Evolutionary conservation across 768 basidiomycete genomes (phyloP).

Genomic region (Galerina marginata): DNA sequence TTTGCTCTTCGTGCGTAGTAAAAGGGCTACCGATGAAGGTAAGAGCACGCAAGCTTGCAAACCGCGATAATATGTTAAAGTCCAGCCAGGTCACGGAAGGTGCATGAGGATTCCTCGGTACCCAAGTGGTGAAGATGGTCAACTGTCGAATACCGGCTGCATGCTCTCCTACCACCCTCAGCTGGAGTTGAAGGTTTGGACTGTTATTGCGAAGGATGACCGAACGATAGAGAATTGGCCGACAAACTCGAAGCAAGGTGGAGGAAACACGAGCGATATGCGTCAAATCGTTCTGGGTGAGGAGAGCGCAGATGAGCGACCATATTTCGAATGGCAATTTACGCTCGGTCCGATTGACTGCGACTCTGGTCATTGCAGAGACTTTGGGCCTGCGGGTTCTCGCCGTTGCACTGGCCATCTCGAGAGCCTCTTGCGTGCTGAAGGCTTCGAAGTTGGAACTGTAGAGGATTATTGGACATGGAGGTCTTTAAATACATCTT

Average conservation of each 20-base stretch:
- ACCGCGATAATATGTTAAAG: background rate
- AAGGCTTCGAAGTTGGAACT: too few relatives aligned
- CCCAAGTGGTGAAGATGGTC: constrained; percentile 10
- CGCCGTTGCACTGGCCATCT: too few relatives aligned
- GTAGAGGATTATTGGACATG: too few relatives aligned
- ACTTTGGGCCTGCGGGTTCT: background rate
- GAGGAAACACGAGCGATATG: constrained; percentile 4
- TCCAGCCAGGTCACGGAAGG: constrained; percentile 6
- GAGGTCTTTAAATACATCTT: too few relatives aligned
- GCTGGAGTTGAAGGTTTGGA: background rate
- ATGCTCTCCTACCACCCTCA: background rate
- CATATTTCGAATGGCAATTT: constrained; percentile 9
- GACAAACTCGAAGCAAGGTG: constrained; percentile 3
- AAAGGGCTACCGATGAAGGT: constrained; percentile 10
- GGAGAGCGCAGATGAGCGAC: constrained; percentile 6
- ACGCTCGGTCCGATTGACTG: background rate
- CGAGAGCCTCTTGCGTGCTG: too few relatives aligned
- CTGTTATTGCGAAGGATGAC: constrained; percentile 8
- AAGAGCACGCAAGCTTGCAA: constrained; percentile 1
- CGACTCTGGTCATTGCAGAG: background rate
- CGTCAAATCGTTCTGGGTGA: constrained; percentile 1
- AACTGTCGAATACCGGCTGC: background rate
- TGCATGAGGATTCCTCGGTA: background rate
- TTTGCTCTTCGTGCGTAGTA: constrained; percentile 2
- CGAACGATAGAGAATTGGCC: constrained; percentile 3